Conservation (phyloP, 306 rosid species). For the Citrullus colocynthis region DNA sequence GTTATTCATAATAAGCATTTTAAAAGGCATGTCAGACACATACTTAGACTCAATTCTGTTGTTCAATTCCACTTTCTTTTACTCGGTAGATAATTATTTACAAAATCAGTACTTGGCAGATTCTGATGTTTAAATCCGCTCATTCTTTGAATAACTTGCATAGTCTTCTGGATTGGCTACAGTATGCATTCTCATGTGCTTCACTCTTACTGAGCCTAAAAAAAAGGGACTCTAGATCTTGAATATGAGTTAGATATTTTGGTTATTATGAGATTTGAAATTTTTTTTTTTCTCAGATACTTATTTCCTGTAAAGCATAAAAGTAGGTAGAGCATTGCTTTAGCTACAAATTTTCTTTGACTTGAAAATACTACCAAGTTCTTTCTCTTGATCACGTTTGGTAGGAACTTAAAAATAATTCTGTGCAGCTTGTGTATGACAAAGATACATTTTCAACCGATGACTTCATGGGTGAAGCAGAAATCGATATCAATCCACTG, state of each 20-base stretch:
- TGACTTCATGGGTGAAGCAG: slow-evolving; percentile 95
- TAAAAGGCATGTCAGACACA: background rate
- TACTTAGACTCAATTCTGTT: background rate
- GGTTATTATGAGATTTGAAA: background rate
- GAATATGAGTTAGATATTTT: background rate
- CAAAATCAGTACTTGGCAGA: background rate
- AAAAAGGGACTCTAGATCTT: background rate
- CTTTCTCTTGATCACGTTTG: background rate
- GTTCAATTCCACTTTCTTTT: background rate
- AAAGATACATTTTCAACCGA: slow-evolving; percentile 78
- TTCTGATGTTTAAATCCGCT: too few species aligned
- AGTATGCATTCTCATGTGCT: background rate
- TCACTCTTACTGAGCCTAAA: background rate
- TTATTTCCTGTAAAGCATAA: background rate
- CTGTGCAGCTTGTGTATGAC: slow-evolving; percentile 73
- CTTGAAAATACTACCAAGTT: background rate
- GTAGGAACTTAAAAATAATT: background rate
- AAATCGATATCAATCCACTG: slow-evolving; percentile 83
- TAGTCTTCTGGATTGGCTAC: background rate
- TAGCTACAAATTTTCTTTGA: background rate
- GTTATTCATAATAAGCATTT: background rate
- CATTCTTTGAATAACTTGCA: background rate
- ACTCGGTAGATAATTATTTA: background rate
- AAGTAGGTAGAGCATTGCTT: background rate
- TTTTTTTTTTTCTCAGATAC: background rate